Evolutionary conservation across 768 basidiomycete species (phyloP).

Genomic region (Russula olivacea): DNA sequence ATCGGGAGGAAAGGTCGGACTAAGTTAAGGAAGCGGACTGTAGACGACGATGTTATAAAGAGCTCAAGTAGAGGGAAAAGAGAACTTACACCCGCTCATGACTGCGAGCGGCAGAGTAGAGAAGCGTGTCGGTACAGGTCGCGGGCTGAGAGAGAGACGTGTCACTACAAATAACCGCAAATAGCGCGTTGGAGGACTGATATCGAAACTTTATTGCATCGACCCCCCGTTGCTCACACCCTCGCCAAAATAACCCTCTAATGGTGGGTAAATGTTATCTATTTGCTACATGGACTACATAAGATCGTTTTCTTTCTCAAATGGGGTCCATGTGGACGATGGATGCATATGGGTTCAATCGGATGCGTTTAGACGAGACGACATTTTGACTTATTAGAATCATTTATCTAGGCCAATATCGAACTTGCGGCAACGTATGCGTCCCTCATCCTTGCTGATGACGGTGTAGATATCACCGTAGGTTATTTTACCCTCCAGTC

Average conservation of each 20-base stretch:
- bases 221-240: not conserved
- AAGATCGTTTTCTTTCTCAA: not conserved
- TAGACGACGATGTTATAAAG: not conserved
- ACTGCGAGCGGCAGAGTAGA: constrained; percentile 28
- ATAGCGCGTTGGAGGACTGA: not conserved
- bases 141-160: constrained; percentile 18
- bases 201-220: not conserved
- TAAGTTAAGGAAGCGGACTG: constrained; percentile 96
- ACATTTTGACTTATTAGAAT: not conserved
- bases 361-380: not conserved
- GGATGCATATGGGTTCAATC: constrained; percentile 8
- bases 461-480: constrained; percentile 95
- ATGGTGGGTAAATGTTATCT: constrained; percentile 7
- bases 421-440: constrained; percentile 96
- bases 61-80: not conserved
- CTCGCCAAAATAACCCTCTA: not conserved
- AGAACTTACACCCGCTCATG: constrained; percentile 76
- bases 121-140: constrained; percentile 25
- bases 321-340: not conserved
- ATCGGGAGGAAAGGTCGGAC: constrained; percentile 97
- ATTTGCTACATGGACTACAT: not conserved
- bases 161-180: constrained; percentile 22
- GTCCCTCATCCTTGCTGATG: constrained; percentile 97
- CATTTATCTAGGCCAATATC: constrained; percentile 39
- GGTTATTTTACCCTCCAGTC: constrained; percentile 33